These are phyloP conservation scores for Diutina scorzettiae DNA, from an alignment of 1,139 yeast species.

Conservation along the genomic window DNA sequence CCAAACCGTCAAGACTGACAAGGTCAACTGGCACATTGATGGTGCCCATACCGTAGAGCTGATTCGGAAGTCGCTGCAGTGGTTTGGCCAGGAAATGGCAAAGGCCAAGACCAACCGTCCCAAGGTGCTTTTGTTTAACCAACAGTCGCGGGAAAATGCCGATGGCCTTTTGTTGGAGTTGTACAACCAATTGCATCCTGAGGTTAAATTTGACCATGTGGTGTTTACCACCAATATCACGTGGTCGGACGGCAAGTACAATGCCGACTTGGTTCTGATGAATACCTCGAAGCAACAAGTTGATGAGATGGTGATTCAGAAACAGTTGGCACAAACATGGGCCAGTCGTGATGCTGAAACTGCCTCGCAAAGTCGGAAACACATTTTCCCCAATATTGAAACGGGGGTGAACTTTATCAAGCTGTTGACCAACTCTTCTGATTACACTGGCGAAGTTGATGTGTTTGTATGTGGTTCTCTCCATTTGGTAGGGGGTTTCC, in stretches of 20 bases:
- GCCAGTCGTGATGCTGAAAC: conserved; percentile 29
- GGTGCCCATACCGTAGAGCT: conserved; percentile 96
- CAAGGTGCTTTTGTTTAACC: conserved; percentile 68
- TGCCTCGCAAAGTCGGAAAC: conserved; percentile 23
- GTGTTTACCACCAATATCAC: conserved; percentile 88
- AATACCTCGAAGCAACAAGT: conserved; percentile 66
- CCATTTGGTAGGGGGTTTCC: conserved; percentile 86
- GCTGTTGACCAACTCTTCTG: background rate
- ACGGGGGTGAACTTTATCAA: conserved; percentile 45
- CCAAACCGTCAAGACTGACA: conserved; percentile 46
- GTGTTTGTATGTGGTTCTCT: conserved; percentile 92
- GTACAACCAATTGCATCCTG: conserved; percentile 24
- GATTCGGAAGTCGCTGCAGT: conserved; percentile 60
- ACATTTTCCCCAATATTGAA: conserved; percentile 66
- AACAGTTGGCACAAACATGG: conserved; percentile 64
- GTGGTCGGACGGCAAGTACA: conserved; percentile 73
- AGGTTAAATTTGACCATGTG: conserved; percentile 51
- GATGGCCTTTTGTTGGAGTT: conserved; percentile 46
- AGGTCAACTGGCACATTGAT: conserved; percentile 69
- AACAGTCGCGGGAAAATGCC: conserved; percentile 82
- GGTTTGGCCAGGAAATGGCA: conserved; percentile 47
- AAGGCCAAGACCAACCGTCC: conserved; percentile 10
- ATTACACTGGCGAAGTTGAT: conserved; percentile 29
- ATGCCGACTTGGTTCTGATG: conserved; percentile 73
- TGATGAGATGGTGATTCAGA: conserved; percentile 73